Base-by-base conservation (phyloP, 1,139 yeast genomes). In the Saccharomyces pastorianus region DNA sequence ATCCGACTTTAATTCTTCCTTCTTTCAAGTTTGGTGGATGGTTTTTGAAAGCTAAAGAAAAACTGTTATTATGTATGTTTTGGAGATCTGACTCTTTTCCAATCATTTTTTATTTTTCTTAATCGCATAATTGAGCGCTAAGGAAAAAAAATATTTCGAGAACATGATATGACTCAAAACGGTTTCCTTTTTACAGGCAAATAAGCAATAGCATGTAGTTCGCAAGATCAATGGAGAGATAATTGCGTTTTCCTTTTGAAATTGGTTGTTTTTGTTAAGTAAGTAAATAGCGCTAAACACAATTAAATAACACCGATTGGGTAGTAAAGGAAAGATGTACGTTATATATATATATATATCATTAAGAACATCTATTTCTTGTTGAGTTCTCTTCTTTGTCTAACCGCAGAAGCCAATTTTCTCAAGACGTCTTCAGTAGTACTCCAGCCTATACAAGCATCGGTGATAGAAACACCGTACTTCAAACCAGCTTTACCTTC, bases 401-500 rank as follows among this genome's bases (percentile, higher is more conserved):
- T 81, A 47, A 91, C 96, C 55, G 98, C 96, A 52, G 73, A 79
- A 54, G 96, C 86, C 64, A 93, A 80, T 61, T 84, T 83, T 51
- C 76, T 80, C 69, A 93, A 82, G 83, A 91, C 91, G 29, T 69
- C 76, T 51, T 80, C 96, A 50, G 99, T 93, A 51, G 88, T 76
- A 59, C 88, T 96, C 95, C 96, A 90, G 55, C 86, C 78, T 53
- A 93, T 96, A 77, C 99, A 93, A 34, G 95, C 96, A 72, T 93
- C 99, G 56, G 99, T 93, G 72, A 93, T 89, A 55, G 96, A 86
- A 57, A 90, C 96, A 75, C 99, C 99, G 77, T 91, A 89, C 72
- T 89, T 86, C 74, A 93, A 81, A 50, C 83, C 83, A 17, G 76
- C 74, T 70, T 85, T 86, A 63, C 90, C 89, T 65, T 81, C 83